A percentile compares a stretch with the other conserved stretches of the same genome.
Evolutionary conservation across 2,329 filamentous ascomycete species (phyloP).

Genomic region (Botrytis paeoniae): DNA sequence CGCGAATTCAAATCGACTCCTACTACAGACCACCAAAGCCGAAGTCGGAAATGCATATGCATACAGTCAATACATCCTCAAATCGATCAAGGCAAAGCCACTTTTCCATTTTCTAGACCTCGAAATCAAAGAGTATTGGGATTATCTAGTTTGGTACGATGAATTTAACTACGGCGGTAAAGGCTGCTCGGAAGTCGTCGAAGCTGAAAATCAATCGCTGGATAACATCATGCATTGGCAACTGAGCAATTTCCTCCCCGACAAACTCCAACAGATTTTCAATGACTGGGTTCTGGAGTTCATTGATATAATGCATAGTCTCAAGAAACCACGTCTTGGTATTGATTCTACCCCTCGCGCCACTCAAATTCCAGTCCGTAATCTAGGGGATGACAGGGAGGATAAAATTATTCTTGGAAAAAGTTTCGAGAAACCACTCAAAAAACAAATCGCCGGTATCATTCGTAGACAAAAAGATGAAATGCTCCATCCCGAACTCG

Average conservation of each 20-base stretch:
- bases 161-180: constrained; percentile 98
- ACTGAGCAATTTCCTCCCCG: constrained; percentile 82
- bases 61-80: constrained; percentile 96
- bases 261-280: constrained; percentile 77
- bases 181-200: constrained; percentile 77
- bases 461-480: constrained; percentile 84
- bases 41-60: constrained; percentile 96
- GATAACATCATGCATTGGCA: constrained; percentile 99
- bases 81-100: constrained; percentile 92
- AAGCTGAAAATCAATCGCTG: constrained; percentile 72
- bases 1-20: constrained; percentile 80
- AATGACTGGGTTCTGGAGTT: constrained; percentile 93
- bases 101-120: constrained; percentile 97
- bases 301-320: constrained; percentile 85
- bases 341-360: constrained; percentile 52
- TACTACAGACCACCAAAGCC: constrained; percentile 93
- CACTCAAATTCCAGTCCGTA: constrained; percentile 56
- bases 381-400: constrained; percentile 56
- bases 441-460: constrained; percentile 81
- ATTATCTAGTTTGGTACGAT: constrained; percentile 98
- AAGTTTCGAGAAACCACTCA: constrained; percentile 81
- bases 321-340: constrained; percentile 63
- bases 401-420: constrained; percentile 69
- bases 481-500: constrained; percentile 82
- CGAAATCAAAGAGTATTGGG: constrained; percentile 98